Conservation (phyloP, 2,329 filamentous ascomycete species). For the Massarina eburnea region DNA sequence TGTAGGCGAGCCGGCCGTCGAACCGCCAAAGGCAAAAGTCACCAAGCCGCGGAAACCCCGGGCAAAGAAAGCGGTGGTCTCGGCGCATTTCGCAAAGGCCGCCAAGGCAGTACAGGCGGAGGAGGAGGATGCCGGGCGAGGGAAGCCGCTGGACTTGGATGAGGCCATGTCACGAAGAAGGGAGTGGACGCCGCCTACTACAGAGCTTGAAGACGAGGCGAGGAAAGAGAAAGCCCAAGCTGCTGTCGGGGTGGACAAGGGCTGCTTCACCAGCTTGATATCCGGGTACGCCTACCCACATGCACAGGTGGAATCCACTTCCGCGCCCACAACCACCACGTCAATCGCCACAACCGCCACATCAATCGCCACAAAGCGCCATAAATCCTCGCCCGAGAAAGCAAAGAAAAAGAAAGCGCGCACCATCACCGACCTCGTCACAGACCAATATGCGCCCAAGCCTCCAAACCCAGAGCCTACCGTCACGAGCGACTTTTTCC, state of each 20-base stretch:
- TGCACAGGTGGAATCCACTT: conserved; percentile 2
- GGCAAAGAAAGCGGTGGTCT: conserved; percentile 30
- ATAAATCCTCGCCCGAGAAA: conserved; percentile 33
- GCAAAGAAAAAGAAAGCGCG: conserved; percentile 42
- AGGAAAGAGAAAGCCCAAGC: conserved; percentile 26
- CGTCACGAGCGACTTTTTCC: conserved; percentile 28
- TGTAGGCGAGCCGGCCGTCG: no score
- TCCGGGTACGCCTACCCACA: conserved; percentile 32
- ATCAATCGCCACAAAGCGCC: conserved; percentile 31
- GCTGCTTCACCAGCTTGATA: conserved; percentile 29
- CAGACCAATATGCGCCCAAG: conserved; percentile 33
- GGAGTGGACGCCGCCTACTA: conserved; percentile 40
- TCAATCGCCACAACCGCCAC: conserved; percentile 1
- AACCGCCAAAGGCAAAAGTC: neutral
- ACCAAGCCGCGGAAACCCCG: conserved; percentile 24
- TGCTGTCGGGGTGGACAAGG: conserved; percentile 2
- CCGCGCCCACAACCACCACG: conserved; percentile 3
- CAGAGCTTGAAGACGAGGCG: no score
- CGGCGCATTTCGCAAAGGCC: conserved; percentile 20
- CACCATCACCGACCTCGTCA: conserved; percentile 44
- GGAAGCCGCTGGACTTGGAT: conserved; percentile 27
- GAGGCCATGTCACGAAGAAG: conserved; percentile 32
- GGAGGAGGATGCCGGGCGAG: conserved; percentile 9
- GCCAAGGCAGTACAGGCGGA: neutral
- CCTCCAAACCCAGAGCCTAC: conserved; percentile 6